Evolutionary conservation across 805 yeast genomes (phyloP).

Genomic region (Metschnikowia chrysomelidarum): DNA sequence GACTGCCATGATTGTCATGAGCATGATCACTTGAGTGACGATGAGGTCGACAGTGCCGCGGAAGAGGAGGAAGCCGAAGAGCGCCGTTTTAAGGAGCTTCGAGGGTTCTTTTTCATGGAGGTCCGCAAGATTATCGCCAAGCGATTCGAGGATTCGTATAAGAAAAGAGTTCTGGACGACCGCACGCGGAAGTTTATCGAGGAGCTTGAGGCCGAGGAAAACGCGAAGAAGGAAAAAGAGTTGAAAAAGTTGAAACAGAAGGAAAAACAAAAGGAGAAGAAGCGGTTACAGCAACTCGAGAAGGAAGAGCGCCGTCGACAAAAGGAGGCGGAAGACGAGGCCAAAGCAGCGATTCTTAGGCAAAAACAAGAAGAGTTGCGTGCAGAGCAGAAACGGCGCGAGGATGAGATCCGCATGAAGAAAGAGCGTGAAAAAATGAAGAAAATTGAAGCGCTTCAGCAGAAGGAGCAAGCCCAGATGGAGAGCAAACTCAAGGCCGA

Average conservation of each 20-base stretch:
- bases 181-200: slow-evolving; percentile 58
- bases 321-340: slow-evolving; percentile 52
- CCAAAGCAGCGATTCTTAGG: slow-evolving; percentile 30
- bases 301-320: slow-evolving; percentile 59
- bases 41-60: slow-evolving; percentile 13
- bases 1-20: slow-evolving; percentile 10
- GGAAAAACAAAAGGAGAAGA: slow-evolving; percentile 72
- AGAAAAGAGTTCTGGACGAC: slow-evolving; percentile 78
- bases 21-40: slow-evolving; percentile 7
- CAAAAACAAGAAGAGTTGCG: slow-evolving; percentile 33
- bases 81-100: slow-evolving; percentile 65
- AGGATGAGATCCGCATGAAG: slow-evolving; percentile 38
- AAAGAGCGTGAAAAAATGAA: slow-evolving; percentile 51
- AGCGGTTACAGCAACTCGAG: slow-evolving; percentile 56
- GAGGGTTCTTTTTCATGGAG: slow-evolving; percentile 74
- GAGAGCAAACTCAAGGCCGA: slow-evolving; percentile 24
- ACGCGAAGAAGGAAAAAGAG: slow-evolving; percentile 60
- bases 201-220: slow-evolving; percentile 70
- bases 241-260: slow-evolving; percentile 62
- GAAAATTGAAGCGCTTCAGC: slow-evolving; percentile 32
- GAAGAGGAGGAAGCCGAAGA: slow-evolving; percentile 12
- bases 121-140: slow-evolving; percentile 54
- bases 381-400: slow-evolving; percentile 38
- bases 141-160: slow-evolving; percentile 71
- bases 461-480: slow-evolving; percentile 19